phyloP scores from a whole-genome alignment of 1,284 basidiomycete genomes.

The Puccinia hordei region DNA sequence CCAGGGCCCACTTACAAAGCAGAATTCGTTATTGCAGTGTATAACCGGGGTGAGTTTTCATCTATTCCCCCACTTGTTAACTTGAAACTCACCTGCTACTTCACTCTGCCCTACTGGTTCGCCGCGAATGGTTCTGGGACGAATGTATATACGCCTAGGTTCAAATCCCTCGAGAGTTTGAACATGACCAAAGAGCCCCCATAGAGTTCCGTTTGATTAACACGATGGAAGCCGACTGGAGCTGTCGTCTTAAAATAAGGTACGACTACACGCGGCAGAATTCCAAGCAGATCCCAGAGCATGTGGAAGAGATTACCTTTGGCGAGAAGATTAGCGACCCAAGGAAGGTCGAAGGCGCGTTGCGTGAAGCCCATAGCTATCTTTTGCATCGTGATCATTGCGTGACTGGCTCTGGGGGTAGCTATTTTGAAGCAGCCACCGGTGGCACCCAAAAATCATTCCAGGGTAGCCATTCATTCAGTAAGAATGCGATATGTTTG shows the following conservation, averaged over 20 bases:
- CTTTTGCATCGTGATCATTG: background rate
- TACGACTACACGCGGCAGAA: background rate
- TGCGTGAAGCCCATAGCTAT: slow-evolving; percentile 17
- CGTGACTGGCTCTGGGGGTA: background rate
- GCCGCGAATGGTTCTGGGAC: background rate
- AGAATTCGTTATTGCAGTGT: background rate
- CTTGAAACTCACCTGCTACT: background rate
- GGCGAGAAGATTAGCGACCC: slow-evolving; percentile 6
- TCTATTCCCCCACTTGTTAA: background rate
- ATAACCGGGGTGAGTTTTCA: slow-evolving; percentile 14
- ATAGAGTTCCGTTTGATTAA: slow-evolving; percentile 24
- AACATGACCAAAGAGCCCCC: slow-evolving; percentile 17
- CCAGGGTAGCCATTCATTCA: background rate
- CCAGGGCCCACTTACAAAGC: slow-evolving; percentile 2
- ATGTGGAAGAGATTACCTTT: slow-evolving; percentile 16
- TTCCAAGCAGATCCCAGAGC: background rate
- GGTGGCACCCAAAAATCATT: background rate
- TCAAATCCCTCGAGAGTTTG: slow-evolving; percentile 1
- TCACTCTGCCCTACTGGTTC: background rate
- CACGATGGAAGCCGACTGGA: background rate
- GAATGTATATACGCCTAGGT: background rate
- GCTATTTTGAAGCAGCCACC: background rate
- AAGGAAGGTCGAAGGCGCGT: slow-evolving; percentile 6
- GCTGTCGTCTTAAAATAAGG: slow-evolving; percentile 6
- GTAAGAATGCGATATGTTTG: slow-evolving; percentile 6